Conservation (phyloP, 495 filamentous ascomycete species). For the Elasticomyces elasticus region DNA sequence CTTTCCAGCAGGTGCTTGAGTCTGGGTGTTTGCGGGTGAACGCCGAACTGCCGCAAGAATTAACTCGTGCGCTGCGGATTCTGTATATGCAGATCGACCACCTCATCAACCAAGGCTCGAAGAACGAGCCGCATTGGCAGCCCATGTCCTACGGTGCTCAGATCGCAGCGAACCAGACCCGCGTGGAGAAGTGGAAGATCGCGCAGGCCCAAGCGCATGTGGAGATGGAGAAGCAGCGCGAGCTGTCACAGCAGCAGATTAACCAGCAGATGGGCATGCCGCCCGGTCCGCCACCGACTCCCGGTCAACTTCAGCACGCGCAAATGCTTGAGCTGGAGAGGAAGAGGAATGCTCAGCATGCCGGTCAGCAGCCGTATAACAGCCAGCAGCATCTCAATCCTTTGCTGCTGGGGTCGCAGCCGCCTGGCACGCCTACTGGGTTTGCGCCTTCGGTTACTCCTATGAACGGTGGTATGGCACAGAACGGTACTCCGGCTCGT, state of each 20-base stretch:
- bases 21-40: slow-evolving; percentile 13
- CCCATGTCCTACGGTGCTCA: slow-evolving; percentile 19
- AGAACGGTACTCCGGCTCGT: background rate
- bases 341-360: slow-evolving; percentile 3
- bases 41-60: slow-evolving; percentile 7
- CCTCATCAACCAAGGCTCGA: slow-evolving; percentile 18
- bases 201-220: slow-evolving; percentile 5
- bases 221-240: slow-evolving; percentile 13
- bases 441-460: background rate
- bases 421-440: background rate
- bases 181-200: slow-evolving; percentile 12
- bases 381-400: slow-evolving; percentile 10
- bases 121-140: slow-evolving; percentile 13
- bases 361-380: slow-evolving; percentile 4
- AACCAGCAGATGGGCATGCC: slow-evolving; percentile 16
- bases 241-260: slow-evolving; percentile 14
- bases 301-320: slow-evolving; percentile 1
- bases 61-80: slow-evolving; percentile 5
- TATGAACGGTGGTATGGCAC: background rate
- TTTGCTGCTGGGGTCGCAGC: background rate
- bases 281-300: background rate
- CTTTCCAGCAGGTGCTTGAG: slow-evolving; percentile 17
- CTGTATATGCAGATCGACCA: slow-evolving; percentile 22
- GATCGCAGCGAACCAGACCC: slow-evolving; percentile 14
- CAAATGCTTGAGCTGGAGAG: slow-evolving; percentile 7